Evolutionary conservation across 2,329 filamentous ascomycete species (phyloP), one percentile per base, ranked within the genome.

Genomic region (Phialemoniopsis sp.): DNA sequence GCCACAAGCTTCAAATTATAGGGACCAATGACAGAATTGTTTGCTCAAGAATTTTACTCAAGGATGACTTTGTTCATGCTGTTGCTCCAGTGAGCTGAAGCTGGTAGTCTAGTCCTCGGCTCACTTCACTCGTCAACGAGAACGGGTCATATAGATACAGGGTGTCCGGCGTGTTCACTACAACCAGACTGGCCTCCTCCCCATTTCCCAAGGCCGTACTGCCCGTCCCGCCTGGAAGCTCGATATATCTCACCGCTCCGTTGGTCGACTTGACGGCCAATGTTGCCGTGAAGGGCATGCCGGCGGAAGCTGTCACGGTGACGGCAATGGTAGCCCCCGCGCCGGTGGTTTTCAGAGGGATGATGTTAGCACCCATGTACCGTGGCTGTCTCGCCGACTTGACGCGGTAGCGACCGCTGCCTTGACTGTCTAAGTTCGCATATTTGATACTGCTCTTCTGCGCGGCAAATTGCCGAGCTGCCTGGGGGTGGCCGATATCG

Each of bases 321-420:
- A 33, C 32, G 15, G 10, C 32, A 10, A 33, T 15, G 32, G 30
- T 8, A 13, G 30, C 30, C n/a, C 21, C 10, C 21, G 21, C 10
- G 21, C 21, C 21, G 21, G 21, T 6, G 1, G 51, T 58, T 12
- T 59, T 62, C 9, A 73, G 56, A 1, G 68, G 68, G 32, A 68
- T 62, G 44, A 73, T 73, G 50, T 67, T 73, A 37, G 69, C 61
- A 1, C 71, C 71, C 67, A 74, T 68, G 51, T 74, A 74, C 18
- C 58, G 55, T 15, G 70, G 70, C 13, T 56, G 54, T 4, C 69
- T 57, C 12, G 57, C 60, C 0, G 60, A 32, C 41, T 67, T 70
- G 43, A 70, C 66, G n/a, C 52, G 61, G 47, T 69, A 74, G 4
- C 52, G 53, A 4, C 58, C 63, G 16, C 41, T 53, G 4, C 60